Conservation (phyloP, 2,329 filamentous ascomycete species). For the Talaromyces albobiverticillius region DNA sequence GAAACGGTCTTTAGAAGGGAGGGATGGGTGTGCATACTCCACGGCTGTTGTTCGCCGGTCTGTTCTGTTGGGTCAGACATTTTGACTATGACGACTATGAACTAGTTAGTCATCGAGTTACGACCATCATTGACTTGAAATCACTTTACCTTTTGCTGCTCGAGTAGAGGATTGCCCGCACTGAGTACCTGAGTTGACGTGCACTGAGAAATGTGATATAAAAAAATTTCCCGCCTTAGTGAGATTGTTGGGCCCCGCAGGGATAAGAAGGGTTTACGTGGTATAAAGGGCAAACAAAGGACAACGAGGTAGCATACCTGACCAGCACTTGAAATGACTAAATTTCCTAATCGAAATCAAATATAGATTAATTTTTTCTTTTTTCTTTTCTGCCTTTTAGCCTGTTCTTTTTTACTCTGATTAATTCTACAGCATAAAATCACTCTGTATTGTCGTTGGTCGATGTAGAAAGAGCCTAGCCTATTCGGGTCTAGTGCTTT, state of each 20-base stretch:
- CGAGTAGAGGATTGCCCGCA: neutral
- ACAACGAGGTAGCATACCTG: too few species aligned
- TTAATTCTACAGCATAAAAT: too few species aligned
- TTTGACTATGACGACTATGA: slow-evolving; percentile 3
- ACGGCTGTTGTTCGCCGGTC: slow-evolving; percentile 11
- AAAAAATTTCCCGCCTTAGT: slow-evolving; percentile 12
- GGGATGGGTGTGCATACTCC: slow-evolving; percentile 15
- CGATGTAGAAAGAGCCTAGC: slow-evolving; percentile 1
- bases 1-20: neutral
- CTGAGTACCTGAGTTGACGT: neutral
- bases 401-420: too few species aligned
- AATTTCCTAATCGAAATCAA: too few species aligned
- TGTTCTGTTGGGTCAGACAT: slow-evolving; percentile 14
- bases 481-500: neutral
- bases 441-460: neutral
- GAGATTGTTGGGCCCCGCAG: slow-evolving; percentile 11
- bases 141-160: slow-evolving; percentile 6
- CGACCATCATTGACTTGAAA: too few species aligned
- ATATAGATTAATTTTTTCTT: too few species aligned
- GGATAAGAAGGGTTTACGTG: neutral
- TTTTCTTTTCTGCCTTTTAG: too few species aligned
- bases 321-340: too few species aligned
- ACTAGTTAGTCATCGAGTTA: too few species aligned
- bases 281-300: neutral
- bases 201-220: slow-evolving; percentile 7